Evolutionary conservation across 352 stramenopile species (phyloP).

Genomic region (Phytopythium boreale): DNA sequence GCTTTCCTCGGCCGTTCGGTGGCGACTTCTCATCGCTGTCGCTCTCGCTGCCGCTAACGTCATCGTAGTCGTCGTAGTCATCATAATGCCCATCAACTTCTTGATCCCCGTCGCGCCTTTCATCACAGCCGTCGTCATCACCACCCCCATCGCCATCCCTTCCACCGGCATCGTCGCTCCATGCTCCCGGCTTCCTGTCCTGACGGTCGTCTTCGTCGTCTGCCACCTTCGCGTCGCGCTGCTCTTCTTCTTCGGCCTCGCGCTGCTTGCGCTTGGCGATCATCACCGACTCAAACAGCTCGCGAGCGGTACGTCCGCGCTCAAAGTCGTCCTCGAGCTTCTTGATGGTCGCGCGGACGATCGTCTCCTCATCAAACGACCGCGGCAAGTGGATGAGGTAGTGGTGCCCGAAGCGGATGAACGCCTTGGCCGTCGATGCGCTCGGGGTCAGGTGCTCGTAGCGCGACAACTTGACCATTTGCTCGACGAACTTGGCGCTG

Average conservation of each 20-base stretch:
- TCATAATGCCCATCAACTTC: constrained; percentile 12
- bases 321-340: constrained; percentile 79
- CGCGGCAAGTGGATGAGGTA: constrained; percentile 78
- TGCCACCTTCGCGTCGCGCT: neutral
- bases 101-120: constrained; percentile 7
- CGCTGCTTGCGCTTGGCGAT: constrained; percentile 44
- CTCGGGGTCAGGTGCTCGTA: constrained; percentile 60
- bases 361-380: constrained; percentile 76
- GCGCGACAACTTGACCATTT: constrained; percentile 75
- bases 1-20: neutral
- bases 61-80: constrained; percentile 4
- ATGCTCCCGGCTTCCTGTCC: neutral
- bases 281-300: constrained; percentile 75
- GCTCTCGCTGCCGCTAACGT: constrained; percentile 1
- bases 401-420: constrained; percentile 73
- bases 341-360: constrained; percentile 65
- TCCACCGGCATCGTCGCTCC: constrained; percentile 5
- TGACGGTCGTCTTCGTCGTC: neutral
- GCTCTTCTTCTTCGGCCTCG: constrained; percentile 12
- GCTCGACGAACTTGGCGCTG: constrained; percentile 65
- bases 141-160: constrained; percentile 15
- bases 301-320: constrained; percentile 56
- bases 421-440: constrained; percentile 49
- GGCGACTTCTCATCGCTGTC: constrained; percentile 4
- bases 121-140: constrained; percentile 13